Conservation (phyloP, 2,329 filamentous ascomycete species). For the Bipolaris gigantea region DNA sequence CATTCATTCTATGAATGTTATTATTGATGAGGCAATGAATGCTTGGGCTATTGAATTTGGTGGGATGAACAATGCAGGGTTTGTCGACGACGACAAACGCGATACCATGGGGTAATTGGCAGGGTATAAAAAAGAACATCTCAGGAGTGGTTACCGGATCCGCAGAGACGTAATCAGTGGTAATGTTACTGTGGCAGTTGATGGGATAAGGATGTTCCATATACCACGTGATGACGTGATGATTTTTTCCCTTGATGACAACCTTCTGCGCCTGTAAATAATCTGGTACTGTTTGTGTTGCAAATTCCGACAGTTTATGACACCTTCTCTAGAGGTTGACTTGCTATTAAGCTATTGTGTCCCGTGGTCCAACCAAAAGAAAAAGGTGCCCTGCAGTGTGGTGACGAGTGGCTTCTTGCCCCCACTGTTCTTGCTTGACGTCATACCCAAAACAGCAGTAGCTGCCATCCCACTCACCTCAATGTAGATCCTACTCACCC, state of each 20-base stretch:
- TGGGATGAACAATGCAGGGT: slow-evolving; percentile 41
- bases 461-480: neutral
- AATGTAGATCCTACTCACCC: slow-evolving; percentile 1
- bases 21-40: slow-evolving; percentile 41
- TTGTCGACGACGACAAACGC: slow-evolving; percentile 42
- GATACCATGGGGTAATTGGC: slow-evolving; percentile 40
- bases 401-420: neutral
- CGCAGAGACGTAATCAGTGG: neutral
- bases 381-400: too few species aligned
- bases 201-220: too few species aligned
- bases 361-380: too few species aligned
- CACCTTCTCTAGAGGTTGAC: too few species aligned
- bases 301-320: too few species aligned
- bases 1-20: slow-evolving; percentile 32
- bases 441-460: slow-evolving; percentile 19
- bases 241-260: too few species aligned
- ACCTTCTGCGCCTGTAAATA: too few species aligned
- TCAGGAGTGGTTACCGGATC: slow-evolving; percentile 1
- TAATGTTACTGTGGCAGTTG: neutral
- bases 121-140: slow-evolving; percentile 5
- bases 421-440: slow-evolving; percentile 22
- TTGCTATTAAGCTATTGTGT: too few species aligned
- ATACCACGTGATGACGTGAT: too few species aligned
- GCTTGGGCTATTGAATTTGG: slow-evolving; percentile 46
- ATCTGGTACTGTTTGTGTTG: too few species aligned